phyloP scores from a whole-genome alignment of 768 basidiomycete species.

The Trametes punicea region DNA sequence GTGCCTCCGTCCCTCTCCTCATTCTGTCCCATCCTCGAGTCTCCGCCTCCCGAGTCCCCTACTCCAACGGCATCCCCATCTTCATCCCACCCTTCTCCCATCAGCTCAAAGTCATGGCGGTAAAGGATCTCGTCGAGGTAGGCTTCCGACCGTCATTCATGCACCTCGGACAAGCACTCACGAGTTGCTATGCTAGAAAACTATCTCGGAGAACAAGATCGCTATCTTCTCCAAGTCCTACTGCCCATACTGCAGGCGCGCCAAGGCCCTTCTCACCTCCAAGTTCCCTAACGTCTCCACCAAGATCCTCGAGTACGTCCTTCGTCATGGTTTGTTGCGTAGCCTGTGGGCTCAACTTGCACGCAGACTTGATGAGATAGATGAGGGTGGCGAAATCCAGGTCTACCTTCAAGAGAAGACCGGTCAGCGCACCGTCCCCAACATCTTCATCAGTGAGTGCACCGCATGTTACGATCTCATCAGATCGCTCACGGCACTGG shows the following conservation, averaged over 20 bases:
- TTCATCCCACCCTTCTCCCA: slow-evolving; percentile 33
- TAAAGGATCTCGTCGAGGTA: slow-evolving; percentile 41
- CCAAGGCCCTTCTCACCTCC: slow-evolving; percentile 36
- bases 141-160: slow-evolving; percentile 7
- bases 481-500: background rate
- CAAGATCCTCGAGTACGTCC: slow-evolving; percentile 36
- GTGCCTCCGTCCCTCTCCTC: too few relatives aligned
- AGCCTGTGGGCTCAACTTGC: too few relatives aligned
- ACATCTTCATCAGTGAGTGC: slow-evolving; percentile 65
- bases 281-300: slow-evolving; percentile 30
- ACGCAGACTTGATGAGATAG: slow-evolving; percentile 52
- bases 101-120: slow-evolving; percentile 32
- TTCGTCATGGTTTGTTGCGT: background rate
- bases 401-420: slow-evolving; percentile 61
- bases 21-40: too few relatives aligned
- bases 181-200: too few relatives aligned
- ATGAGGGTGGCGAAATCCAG: slow-evolving; percentile 64
- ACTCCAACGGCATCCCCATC: slow-evolving; percentile 26
- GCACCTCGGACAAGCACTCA: background rate
- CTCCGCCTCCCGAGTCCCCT: too few relatives aligned
- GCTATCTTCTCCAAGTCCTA: slow-evolving; percentile 40
- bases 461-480: background rate
- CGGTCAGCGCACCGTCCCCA: slow-evolving; percentile 69
- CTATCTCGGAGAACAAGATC: slow-evolving; percentile 38
- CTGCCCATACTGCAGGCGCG: slow-evolving; percentile 41